phyloP scores from a whole-genome alignment of 192 early-diverging fungal genomes.

The Coemansia sp. region DNA sequence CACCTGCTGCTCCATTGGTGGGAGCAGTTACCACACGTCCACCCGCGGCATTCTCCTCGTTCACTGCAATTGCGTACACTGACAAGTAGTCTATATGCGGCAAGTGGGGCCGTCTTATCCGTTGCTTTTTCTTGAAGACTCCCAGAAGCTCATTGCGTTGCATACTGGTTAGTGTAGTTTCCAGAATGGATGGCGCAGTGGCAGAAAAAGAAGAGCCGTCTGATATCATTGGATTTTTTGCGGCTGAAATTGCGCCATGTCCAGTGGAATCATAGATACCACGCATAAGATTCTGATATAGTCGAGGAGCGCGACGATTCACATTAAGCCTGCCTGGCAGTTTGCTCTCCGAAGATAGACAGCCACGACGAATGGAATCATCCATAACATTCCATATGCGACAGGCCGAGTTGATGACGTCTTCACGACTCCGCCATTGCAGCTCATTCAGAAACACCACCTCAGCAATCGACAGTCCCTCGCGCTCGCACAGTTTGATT shows the following conservation, averaged over 20 bases:
- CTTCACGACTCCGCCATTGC: slow-evolving; percentile 80
- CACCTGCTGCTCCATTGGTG: slow-evolving; percentile 93
- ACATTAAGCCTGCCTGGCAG: slow-evolving; percentile 84
- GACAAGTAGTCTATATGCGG: slow-evolving; percentile 90
- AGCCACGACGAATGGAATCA: slow-evolving; percentile 75
- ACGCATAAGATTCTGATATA: slow-evolving; percentile 84
- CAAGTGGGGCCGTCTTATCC: slow-evolving; percentile 50
- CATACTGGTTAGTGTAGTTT: slow-evolving; percentile 35
- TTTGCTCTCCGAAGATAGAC: slow-evolving; percentile 59
- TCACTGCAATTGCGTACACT: slow-evolving; percentile 93
- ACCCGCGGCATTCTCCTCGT: slow-evolving; percentile 85
- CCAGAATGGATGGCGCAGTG: slow-evolving; percentile 15
- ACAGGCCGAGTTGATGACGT: slow-evolving; percentile 72
- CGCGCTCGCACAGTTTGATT: slow-evolving; percentile 75
- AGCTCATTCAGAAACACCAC: slow-evolving; percentile 94
- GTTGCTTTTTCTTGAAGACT: slow-evolving; percentile 43
- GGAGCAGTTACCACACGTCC: slow-evolving; percentile 91
- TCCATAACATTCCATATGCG: slow-evolving; percentile 94
- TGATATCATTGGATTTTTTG: slow-evolving; percentile 13
- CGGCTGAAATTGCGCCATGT: slow-evolving; percentile 22
- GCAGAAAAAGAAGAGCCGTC: slow-evolving; percentile 22
- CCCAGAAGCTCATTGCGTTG: slow-evolving; percentile 46
- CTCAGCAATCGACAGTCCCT: slow-evolving; percentile 90
- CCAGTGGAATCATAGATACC: slow-evolving; percentile 60
- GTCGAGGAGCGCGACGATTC: slow-evolving; percentile 76